Conservation (phyloP, 768 basidiomycete genomes). For the Crucibulum laeve region DNA sequence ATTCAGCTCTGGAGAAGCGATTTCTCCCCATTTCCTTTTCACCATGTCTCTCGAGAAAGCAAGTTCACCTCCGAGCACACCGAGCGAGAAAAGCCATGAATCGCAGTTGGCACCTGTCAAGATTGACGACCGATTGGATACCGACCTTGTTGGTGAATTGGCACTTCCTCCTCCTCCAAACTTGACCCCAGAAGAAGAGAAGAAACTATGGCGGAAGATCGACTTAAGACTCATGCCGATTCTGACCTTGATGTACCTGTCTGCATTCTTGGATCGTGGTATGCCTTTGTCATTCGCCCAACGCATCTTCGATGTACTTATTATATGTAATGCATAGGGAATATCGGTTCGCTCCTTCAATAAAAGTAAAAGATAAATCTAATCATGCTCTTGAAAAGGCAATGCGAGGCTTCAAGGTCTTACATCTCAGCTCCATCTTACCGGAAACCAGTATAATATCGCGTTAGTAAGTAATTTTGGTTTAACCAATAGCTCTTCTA, state of each 20-base stretch:
- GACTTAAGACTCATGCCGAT: constrained; percentile 57
- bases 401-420: constrained; percentile 69
- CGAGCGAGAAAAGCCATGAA: too few species aligned
- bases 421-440: constrained; percentile 46
- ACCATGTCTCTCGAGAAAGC: too few species aligned
- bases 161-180: constrained; percentile 39
- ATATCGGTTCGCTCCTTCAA: constrained; percentile 42
- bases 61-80: too few species aligned
- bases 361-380: too few species aligned
- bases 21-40: too few species aligned
- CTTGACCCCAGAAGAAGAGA: constrained; percentile 46
- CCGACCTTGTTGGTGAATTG: constrained; percentile 42
- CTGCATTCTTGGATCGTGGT: constrained; percentile 65
- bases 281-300: constrained; percentile 5
- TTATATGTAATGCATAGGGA: constrained; percentile 30
- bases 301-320: background rate
- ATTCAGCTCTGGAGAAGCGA: too few species aligned
- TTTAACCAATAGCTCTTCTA: background rate
- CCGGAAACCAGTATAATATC: constrained; percentile 59
- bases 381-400: constrained; percentile 31
- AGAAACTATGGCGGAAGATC: constrained; percentile 51
- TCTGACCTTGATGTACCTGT: constrained; percentile 53
- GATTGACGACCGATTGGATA: too few species aligned
- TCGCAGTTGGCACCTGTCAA: too few species aligned
- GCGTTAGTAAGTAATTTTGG: constrained; percentile 42